Percentiles rank a stretch among this genome's conserved stretches.
phyloP scores from a whole-genome alignment of 805 yeast genomes.

The Ogataea degrootiae region DNA sequence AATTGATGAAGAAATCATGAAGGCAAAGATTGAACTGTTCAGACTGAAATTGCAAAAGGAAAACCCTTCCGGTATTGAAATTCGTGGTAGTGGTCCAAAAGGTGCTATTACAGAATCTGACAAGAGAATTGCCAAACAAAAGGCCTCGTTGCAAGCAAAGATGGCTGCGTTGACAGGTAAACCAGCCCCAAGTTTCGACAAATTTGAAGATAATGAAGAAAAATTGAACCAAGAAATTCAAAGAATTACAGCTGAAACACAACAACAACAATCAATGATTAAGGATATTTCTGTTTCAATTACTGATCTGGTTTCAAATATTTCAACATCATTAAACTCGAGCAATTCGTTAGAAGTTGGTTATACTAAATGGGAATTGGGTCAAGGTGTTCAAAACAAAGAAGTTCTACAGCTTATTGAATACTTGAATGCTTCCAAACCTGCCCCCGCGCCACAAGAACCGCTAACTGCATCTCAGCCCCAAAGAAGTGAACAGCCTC shows the following conservation, averaged over 20 bases:
- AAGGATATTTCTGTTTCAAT: slow-evolving; percentile 71
- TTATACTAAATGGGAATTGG: slow-evolving; percentile 73
- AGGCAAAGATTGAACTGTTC: slow-evolving; percentile 59
- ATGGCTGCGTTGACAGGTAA: slow-evolving; percentile 94
- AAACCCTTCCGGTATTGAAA: slow-evolving; percentile 62
- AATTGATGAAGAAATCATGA: slow-evolving; percentile 64
- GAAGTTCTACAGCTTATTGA: slow-evolving; percentile 59
- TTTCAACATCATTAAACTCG: slow-evolving; percentile 28
- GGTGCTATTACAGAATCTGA: slow-evolving; percentile 85
- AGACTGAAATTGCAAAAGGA: slow-evolving; percentile 50
- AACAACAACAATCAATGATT: slow-evolving; percentile 54
- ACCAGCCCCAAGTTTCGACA: slow-evolving; percentile 39
- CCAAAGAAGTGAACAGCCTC: background rate
- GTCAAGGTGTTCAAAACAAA: slow-evolving; percentile 65
- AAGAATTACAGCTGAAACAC: slow-evolving; percentile 48
- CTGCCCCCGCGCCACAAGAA: slow-evolving; percentile 5
- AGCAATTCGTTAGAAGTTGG: slow-evolving; percentile 39
- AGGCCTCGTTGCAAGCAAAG: slow-evolving; percentile 73
- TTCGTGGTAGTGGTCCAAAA: slow-evolving; percentile 79
- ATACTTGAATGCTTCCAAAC: slow-evolving; percentile 37
- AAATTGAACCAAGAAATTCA: slow-evolving; percentile 48
- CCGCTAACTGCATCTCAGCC: too few relatives aligned
- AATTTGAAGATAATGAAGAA: slow-evolving; percentile 50
- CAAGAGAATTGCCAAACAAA: slow-evolving; percentile 71
- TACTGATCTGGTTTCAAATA: slow-evolving; percentile 46